phyloP scores from a whole-genome alignment of 306 rosid genomes.

The Castanospermum australe region DNA sequence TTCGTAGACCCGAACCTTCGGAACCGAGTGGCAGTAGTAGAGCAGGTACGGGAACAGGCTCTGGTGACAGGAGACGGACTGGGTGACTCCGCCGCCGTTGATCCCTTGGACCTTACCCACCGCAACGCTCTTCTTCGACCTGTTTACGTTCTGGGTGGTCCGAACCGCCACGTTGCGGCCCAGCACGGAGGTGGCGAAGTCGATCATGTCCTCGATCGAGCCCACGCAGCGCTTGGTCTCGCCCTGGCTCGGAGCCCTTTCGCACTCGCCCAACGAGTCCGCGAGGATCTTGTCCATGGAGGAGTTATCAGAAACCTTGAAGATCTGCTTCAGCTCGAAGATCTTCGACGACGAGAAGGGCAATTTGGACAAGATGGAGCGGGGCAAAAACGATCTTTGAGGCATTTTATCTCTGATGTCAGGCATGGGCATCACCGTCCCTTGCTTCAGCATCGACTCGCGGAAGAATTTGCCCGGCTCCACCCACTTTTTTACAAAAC shows the following conservation, averaged over 20 bases:
- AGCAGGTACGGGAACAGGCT: constrained; percentile 77
- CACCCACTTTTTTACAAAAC: constrained; percentile 59
- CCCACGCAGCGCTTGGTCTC: constrained; percentile 85
- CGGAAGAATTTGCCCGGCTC: constrained; percentile 89
- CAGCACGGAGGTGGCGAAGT: constrained; percentile 63
- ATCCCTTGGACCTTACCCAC: constrained; percentile 60
- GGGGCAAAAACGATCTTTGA: constrained; percentile 76
- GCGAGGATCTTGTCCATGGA: constrained; percentile 56
- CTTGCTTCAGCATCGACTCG: constrained; percentile 60
- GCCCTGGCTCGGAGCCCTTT: constrained; percentile 63
- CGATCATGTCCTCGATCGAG: constrained; percentile 79
- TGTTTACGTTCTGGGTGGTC: constrained; percentile 53
- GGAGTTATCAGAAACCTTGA: constrained; percentile 62
- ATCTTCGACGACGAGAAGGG: constrained; percentile 59
- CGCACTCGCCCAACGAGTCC: constrained; percentile 60
- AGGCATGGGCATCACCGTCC: constrained; percentile 74
- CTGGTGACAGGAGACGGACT: constrained; percentile 82
- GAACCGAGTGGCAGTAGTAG: constrained; percentile 89
- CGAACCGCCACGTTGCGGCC: constrained; percentile 60
- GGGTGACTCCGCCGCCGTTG: constrained; percentile 66
- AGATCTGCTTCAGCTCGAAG: constrained; percentile 51
- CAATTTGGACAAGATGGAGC: constrained; percentile 54
- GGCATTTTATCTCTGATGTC: constrained; percentile 78
- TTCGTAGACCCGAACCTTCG: constrained; percentile 80
- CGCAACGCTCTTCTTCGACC: constrained; percentile 47